Conservation (phyloP, 768 basidiomycete genomes). For the Leccinum obscurum region DNA sequence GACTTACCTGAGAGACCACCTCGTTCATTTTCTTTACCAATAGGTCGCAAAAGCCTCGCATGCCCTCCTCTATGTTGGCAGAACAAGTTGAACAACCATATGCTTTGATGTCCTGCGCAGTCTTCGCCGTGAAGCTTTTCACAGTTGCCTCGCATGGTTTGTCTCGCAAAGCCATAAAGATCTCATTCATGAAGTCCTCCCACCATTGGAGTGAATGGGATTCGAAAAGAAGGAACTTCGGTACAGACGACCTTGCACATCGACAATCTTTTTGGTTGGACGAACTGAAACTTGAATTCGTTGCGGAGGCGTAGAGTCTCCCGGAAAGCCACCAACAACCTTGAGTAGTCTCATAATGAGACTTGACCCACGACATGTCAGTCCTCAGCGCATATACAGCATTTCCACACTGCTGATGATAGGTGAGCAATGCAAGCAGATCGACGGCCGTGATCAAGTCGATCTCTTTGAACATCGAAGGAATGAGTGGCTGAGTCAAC, state of each 20-base stretch:
- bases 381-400: not conserved
- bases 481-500: not conserved
- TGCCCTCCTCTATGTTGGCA: not conserved
- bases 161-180: slow-evolving; percentile 15
- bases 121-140: not conserved
- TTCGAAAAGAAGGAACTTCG: not conserved
- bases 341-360: not conserved
- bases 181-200: slow-evolving; percentile 21
- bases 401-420: not conserved
- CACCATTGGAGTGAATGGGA: slow-evolving; percentile 18
- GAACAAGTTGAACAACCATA: slow-evolving; percentile 4
- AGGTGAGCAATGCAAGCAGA: not conserved
- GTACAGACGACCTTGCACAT: not conserved
- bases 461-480: not conserved
- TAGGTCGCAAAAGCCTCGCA: slow-evolving; percentile 18
- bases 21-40: slow-evolving; percentile 1
- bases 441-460: not conserved
- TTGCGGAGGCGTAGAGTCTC: too few relatives aligned
- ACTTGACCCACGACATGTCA: not conserved
- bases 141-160: slow-evolving; percentile 19
- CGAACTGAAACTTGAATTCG: too few relatives aligned
- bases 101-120: not conserved
- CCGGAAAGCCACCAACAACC: not conserved
- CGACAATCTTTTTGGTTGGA: not conserved
- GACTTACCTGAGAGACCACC: not conserved